A percentile compares a stretch with the other conserved stretches of the same genome.
Conservation (phyloP, 2,329 filamentous ascomycete genomes). For the Ophiostoma ulmi region DNA sequence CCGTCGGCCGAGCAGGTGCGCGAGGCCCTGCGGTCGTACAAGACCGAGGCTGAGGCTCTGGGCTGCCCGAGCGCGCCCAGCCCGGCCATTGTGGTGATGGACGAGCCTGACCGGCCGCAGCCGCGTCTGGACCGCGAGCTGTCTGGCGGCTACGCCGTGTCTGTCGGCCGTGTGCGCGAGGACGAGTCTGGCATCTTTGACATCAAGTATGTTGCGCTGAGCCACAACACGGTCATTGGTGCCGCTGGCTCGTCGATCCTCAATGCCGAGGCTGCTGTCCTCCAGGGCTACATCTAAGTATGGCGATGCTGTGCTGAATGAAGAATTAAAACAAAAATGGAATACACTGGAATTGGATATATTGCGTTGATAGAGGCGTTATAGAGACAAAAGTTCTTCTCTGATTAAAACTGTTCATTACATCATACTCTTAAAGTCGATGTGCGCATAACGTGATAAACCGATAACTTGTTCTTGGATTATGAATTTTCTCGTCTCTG, state of each 20-base stretch:
- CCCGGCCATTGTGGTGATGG: constrained; percentile 79
- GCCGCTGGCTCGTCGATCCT: constrained; percentile 94
- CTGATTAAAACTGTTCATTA: not conserved
- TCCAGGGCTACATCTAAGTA: constrained; percentile 72
- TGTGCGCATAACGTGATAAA: too few species aligned
- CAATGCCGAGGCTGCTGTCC: constrained; percentile 85
- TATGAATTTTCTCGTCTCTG: not conserved
- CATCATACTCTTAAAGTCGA: too few species aligned
- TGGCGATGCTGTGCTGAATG: not conserved
- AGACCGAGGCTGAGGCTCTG: constrained; percentile 72
- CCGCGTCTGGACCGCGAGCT: constrained; percentile 84
- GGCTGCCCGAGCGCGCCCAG: constrained; percentile 82
- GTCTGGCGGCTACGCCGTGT: constrained; percentile 81
- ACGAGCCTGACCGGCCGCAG: constrained; percentile 85
- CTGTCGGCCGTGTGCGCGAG: constrained; percentile 78
- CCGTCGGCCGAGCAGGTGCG: constrained; percentile 73
- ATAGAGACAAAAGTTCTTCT: not conserved
- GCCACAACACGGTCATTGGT: constrained; percentile 80
- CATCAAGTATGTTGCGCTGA: constrained; percentile 88
- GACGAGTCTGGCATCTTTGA: constrained; percentile 89
- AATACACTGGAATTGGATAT: not conserved
- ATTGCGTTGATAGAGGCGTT: constrained; percentile 3
- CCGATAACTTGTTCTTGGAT: too few species aligned
- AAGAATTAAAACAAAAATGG: not conserved
- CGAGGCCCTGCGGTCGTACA: constrained; percentile 72